Base-by-base conservation (phyloP, 176 grass and related monocot genomes). In the Rhipidocladum racemiflorum region DNA sequence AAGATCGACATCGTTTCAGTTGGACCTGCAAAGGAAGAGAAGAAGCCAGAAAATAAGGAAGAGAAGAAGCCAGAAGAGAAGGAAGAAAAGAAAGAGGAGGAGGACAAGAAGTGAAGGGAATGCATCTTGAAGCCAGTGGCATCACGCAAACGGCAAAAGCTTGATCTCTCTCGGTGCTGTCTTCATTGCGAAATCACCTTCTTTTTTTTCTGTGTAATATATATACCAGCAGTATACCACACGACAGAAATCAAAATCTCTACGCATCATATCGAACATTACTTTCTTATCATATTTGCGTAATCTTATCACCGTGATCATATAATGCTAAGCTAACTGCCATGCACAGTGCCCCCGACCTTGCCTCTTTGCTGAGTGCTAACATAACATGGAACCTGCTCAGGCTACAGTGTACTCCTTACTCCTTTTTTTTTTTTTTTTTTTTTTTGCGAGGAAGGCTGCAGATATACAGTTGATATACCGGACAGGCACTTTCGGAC, bases 1-100 rank as follows among this genome's bases (percentile, higher is more conserved):
- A 94, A 89, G 55, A 65, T 97, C 53, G 95, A 97, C 73, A 92
- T 97, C 69, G 4, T 97, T 6, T 94, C 88, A 0, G 95, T 97
- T 8, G 95, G 95, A 2, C 95, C 86, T 0, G 95, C 92, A 49
- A 94, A 94, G 81, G 95, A 92, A 72, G 89, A 94, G 72, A 91
- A 94, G 85, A 93, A 93, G 70, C 81, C 86, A 34, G 1, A 3
- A 34, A 34, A 34, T 2, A 34, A 34, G 32, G 32, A 34, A 34
- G 32, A 34, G 32, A 34, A 34, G 32, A 34, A 32, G 30, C n/a
- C n/a, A n/a, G n/a, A n/a, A 20, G 86, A 91, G 89, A 2, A 60
- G 53, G n/a, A 68, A 3, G 88, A 75, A 14, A 90, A 87, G 60
- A 91, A 92, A 20, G 86, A 91, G 89, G 2, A 60, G 53, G n/a